phyloP scores from a whole-genome alignment of 345 rosid species.

The Linum usitatissimum region DNA sequence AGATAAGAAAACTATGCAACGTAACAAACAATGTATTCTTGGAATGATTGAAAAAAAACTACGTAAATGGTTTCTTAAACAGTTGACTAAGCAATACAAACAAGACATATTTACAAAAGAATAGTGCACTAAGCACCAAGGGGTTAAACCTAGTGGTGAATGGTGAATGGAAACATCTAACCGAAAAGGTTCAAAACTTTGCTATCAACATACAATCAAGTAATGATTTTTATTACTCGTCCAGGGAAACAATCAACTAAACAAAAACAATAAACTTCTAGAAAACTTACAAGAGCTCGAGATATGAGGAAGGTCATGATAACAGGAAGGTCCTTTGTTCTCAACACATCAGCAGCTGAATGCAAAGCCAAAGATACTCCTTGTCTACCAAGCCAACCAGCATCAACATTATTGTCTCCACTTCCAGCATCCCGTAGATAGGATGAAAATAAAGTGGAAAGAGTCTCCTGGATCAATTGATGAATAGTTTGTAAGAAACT shows the following conservation, averaged over 20 bases:
- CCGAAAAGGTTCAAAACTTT: neutral
- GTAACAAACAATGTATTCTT: no score
- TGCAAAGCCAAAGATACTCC: conserved; percentile 84
- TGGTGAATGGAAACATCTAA: neutral
- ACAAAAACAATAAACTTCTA: neutral
- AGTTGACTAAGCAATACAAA: no score
- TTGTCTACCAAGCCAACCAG: conserved; percentile 91
- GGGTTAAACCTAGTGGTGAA: neutral
- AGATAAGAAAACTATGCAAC: no score
- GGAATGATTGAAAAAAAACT: no score
- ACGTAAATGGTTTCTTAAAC: no score
- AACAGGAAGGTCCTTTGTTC: conserved; percentile 92
- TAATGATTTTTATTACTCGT: no score
- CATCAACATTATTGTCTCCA: conserved; percentile 53
- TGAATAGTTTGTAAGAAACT: conserved; percentile 12
- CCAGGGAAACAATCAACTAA: neutral
- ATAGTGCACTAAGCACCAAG: neutral
- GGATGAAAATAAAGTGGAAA: conserved; percentile 77
- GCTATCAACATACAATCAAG: neutral
- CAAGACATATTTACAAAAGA: no score
- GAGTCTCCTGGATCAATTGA: conserved; percentile 55
- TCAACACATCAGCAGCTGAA: conserved; percentile 84
- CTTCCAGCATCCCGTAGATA: conserved; percentile 61
- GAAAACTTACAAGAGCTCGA: conserved; percentile 65
- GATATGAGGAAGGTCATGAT: conserved; percentile 95